Evolutionary conservation across 1,139 yeast species (phyloP), one percentile per base, ranked within the genome.

Genomic region (Debaryomycetaceae sp.): DNA sequence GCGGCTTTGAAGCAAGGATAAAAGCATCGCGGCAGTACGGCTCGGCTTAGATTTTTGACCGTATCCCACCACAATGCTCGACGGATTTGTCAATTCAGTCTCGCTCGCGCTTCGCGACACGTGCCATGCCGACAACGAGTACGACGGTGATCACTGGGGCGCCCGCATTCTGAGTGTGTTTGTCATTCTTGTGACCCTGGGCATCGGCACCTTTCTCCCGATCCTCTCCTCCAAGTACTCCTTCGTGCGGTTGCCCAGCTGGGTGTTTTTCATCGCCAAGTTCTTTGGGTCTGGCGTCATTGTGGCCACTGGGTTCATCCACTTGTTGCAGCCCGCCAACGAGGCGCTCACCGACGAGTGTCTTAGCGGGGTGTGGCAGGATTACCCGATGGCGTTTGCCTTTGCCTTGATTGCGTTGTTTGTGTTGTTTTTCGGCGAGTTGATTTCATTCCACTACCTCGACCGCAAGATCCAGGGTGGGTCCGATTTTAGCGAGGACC

Each of bases 221-320:
- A 49, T 80, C 4, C 46, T 79, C 19, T 64, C 82, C 2, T 74
- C 83, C 16, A 62, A 58, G 40, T 70, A 68, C 48, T 71, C 78
- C 3, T 64, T 65, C 43, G 58, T 78, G 28, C 60, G 68, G 39
- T 48, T 79, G 43, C 88, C 81, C 2, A 49, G 65, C 12, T 68
- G 77, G 75, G 71, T 78, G 34, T 85, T 77, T 48, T 75, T 83
- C 48, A 58, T 79, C 27, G 83, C 88, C 34, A 84, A 83, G 48
- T 84, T 74, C 61, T 86, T 88, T 52, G 96, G 96, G 38, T 81
- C 95, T 1, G 96, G 96, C 31, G 96, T 88, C 31, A 88, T 88
- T 49, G 68, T 86, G 7, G 91, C 96, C 1, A 88, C 96, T 2
- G 88, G 95, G 0, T 82, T 85, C 46, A 79, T 88, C 35, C 96